Evolutionary conservation across 2,329 filamentous ascomycete species (phyloP).

Genomic region (Paraphoma sp.): DNA sequence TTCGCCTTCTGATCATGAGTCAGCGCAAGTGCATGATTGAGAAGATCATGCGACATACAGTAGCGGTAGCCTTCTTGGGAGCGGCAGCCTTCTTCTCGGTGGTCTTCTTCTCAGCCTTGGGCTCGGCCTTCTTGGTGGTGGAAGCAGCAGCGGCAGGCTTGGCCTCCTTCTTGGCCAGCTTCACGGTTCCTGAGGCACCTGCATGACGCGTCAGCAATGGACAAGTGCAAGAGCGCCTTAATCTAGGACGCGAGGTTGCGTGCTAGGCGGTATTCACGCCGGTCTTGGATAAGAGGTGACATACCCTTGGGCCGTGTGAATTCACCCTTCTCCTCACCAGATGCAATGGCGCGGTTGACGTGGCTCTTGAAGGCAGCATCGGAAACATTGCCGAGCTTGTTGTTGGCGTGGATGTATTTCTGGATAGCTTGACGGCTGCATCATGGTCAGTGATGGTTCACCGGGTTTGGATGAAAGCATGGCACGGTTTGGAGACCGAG

Average conservation of each 20-base stretch:
- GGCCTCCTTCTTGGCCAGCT: constrained; percentile 82
- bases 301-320: constrained; percentile 92
- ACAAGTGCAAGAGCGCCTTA: background rate
- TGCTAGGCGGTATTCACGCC: background rate
- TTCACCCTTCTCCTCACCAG: constrained; percentile 83
- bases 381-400: constrained; percentile 64
- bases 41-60: constrained; percentile 6
- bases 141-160: constrained; percentile 37
- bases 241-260: background rate
- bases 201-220: constrained; percentile 31
- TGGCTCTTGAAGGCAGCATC: constrained; percentile 71
- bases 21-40: background rate
- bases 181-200: constrained; percentile 88
- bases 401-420: constrained; percentile 77
- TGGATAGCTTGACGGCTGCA: constrained; percentile 73
- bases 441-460: constrained; percentile 43
- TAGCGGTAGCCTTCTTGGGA: constrained; percentile 25
- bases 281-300: constrained; percentile 42
- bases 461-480: constrained; percentile 29
- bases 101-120: constrained; percentile 42
- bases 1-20: constrained; percentile 26
- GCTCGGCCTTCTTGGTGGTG: constrained; percentile 36
- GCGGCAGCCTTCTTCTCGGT: constrained; percentile 29
- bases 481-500: constrained; percentile 31
- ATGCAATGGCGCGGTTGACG: constrained; percentile 85